Evolutionary conservation across 1,284 basidiomycete genomes (phyloP).

Genomic region (Ceratobasidium sp.): DNA sequence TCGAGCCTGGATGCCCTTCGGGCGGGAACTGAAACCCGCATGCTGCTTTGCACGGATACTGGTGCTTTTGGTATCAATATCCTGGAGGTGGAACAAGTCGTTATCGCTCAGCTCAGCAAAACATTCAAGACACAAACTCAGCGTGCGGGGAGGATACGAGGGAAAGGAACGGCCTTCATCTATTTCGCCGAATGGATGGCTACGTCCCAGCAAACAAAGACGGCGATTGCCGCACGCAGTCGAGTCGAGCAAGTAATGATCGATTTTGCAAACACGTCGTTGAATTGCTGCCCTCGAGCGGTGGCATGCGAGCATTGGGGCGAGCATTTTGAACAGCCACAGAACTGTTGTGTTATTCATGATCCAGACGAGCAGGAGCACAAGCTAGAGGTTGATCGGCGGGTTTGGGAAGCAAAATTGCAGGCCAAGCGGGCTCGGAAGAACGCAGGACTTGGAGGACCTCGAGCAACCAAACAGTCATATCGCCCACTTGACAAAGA

Average conservation of each 20-base stretch:
- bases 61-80: constrained; percentile 12
- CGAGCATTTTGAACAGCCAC: background rate
- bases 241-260: background rate
- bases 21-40: background rate
- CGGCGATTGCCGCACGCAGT: background rate
- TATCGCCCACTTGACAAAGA: background rate
- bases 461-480: background rate
- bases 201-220: background rate
- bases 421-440: too few species aligned
- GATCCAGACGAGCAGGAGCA: background rate
- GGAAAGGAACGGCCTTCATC: background rate
- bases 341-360: background rate
- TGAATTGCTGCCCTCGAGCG: background rate
- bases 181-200: background rate
- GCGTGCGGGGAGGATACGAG: background rate
- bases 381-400: background rate
- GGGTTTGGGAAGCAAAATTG: background rate
- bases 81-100: background rate
- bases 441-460: background rate
- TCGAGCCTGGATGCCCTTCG: background rate
- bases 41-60: background rate
- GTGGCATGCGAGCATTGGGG: background rate
- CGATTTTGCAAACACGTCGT: background rate
- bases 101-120: background rate
- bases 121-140: constrained; percentile 16